Percentiles rank a stretch among this genome's conserved stretches.
These are phyloP conservation scores for Kwoniella dendrophila DNA, from an alignment of 768 basidiomycete species.

Conservation along the genomic window DNA sequence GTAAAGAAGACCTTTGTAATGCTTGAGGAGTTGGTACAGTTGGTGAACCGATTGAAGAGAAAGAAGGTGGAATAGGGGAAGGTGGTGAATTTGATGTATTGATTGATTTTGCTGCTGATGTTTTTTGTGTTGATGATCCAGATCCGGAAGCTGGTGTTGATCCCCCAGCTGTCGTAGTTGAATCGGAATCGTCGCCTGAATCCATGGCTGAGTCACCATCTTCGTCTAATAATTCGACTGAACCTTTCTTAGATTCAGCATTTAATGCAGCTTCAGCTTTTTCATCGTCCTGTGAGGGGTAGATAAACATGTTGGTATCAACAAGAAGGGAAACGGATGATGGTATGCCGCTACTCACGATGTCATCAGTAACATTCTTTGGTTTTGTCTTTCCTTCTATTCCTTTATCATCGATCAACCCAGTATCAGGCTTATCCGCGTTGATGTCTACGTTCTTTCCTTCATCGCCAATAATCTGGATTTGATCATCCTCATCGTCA, in stretches of 20 bases:
- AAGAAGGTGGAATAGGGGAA: constrained; percentile 27
- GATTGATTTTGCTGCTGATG: constrained; percentile 19
- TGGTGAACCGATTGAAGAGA: constrained; percentile 49
- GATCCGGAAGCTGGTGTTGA: not conserved
- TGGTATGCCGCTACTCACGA: constrained; percentile 24
- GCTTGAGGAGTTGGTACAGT: constrained; percentile 41
- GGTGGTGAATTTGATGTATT: constrained; percentile 14
- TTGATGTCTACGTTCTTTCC: constrained; percentile 41
- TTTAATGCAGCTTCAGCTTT: constrained; percentile 15
- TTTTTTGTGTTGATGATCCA: constrained; percentile 24
- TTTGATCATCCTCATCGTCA: constrained; percentile 60
- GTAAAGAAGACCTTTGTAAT: constrained; percentile 20
- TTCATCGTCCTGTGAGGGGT: constrained; percentile 25
- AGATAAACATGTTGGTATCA: too few relatives aligned
- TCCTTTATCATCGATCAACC: constrained; percentile 32
- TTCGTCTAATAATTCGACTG: constrained; percentile 40
- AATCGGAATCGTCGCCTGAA: constrained; percentile 46
- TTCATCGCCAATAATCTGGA: constrained; percentile 64
- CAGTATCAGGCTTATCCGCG: constrained; percentile 17
- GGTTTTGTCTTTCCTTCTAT: constrained; percentile 33
- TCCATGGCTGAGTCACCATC: constrained; percentile 52
- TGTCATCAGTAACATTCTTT: constrained; percentile 33
- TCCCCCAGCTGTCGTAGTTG: constrained; percentile 18
- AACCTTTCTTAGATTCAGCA: constrained; percentile 29
- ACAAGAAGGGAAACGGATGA: too few relatives aligned